Conservation (phyloP, 2,329 filamentous ascomycete genomes). For the Colletotrichum karsti region DNA sequence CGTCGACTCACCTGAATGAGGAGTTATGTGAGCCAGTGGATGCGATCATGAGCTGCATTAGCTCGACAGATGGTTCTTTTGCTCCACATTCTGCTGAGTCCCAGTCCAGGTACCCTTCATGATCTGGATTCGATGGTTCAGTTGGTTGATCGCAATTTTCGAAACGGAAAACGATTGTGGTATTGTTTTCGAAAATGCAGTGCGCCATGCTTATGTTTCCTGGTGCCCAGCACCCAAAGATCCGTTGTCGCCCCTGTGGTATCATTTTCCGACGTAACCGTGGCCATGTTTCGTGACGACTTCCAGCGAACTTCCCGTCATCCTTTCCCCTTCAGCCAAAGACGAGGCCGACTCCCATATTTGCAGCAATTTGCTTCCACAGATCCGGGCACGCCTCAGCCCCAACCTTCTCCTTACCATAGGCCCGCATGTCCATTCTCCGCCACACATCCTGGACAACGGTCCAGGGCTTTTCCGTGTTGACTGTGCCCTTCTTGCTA, state of each 20-base stretch:
- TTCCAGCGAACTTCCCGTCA: background rate
- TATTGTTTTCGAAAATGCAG: background rate
- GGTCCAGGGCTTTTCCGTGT: slow-evolving; percentile 27
- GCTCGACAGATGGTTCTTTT: background rate
- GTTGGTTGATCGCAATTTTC: background rate
- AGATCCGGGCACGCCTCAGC: slow-evolving; percentile 17
- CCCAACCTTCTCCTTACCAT: slow-evolving; percentile 16
- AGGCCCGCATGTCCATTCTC: slow-evolving; percentile 27
- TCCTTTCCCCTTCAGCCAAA: slow-evolving; percentile 20
- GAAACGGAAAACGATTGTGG: slow-evolving; percentile 2
- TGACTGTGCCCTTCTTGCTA: slow-evolving; percentile 18
- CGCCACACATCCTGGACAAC: slow-evolving; percentile 28
- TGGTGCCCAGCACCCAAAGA: background rate
- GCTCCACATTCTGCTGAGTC: background rate
- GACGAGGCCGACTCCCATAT: slow-evolving; percentile 27
- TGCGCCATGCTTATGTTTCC: background rate
- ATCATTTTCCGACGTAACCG: background rate
- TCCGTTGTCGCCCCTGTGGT: background rate
- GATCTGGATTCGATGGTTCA: background rate
- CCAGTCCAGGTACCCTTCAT: background rate
- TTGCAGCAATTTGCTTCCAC: slow-evolving; percentile 25
- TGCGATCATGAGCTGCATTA: slow-evolving; percentile 16
- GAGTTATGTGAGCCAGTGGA: slow-evolving; percentile 5
- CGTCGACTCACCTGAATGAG: slow-evolving; percentile 27
- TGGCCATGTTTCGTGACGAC: background rate